phyloP scores from a whole-genome alignment of 441 rosid genomes.

The Erodium moschatum region DNA sequence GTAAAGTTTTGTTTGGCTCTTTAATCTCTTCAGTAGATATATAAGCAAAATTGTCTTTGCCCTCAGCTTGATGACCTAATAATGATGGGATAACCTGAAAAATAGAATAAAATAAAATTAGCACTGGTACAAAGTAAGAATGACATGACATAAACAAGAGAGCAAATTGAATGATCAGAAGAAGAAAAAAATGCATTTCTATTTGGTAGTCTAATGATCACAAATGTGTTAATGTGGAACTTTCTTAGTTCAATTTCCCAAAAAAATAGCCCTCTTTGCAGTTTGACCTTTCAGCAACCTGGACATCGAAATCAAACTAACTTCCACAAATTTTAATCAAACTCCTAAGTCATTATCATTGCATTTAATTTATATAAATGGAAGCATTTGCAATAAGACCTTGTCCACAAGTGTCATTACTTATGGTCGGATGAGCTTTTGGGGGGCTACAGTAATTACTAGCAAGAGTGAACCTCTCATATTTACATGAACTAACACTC shows the following conservation, averaged over 20 bases:
- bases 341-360: background rate
- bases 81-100: constrained; percentile 79
- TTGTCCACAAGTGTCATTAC: background rate
- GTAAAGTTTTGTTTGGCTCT: constrained; percentile 25
- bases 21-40: constrained; percentile 48
- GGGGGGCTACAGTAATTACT: too few species aligned
- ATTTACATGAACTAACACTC: background rate
- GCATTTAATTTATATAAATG: background rate
- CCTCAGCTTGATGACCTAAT: constrained; percentile 32
- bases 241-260: background rate
- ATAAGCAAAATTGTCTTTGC: constrained; percentile 47
- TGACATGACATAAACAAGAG: background rate
- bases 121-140: constrained; percentile 5
- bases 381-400: background rate
- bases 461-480: too few species aligned
- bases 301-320: background rate
- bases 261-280: background rate
- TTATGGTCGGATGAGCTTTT: too few species aligned
- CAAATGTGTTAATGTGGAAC: background rate
- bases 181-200: background rate
- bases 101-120: constrained; percentile 14
- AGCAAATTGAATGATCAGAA: background rate
- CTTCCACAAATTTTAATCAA: background rate
- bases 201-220: background rate
- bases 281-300: background rate